Base-by-base conservation (phyloP, 2,329 filamentous ascomycete genomes). In the Ambrosiella cleistominuta region DNA sequence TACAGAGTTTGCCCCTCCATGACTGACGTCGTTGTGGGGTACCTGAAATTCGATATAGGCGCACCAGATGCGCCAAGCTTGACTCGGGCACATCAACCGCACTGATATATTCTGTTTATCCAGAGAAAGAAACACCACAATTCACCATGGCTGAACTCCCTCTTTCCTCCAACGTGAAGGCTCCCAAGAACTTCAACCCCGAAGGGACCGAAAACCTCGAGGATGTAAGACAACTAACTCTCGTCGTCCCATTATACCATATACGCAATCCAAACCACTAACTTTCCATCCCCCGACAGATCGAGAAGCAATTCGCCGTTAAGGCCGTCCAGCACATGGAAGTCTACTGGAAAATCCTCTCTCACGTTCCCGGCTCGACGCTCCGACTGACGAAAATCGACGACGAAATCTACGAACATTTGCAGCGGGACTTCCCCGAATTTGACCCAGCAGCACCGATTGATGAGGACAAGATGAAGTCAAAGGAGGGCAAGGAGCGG, bases 301-400 rank as follows among this genome's bases (percentile, higher is more conserved):
- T 98, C 69, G 93, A 98, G 79, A 95, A 96, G 78, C 93, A 97
- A 71, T 98, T 98, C 67, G 93, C 93, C 37, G 93, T 98, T 66
- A 97, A 97, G 77, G 90, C 85, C 56, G 93, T 97, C 42, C 87
- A 95, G 71, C 93, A 98, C 71, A 88, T 98, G 79, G 81, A 88
- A 67, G 96, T 91, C 54, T 97, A 98, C 78, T 98, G 91, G 91
- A 77, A 83, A 56, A 91, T 98, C 68, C 86, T 98, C 65, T 86
- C 96, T 71, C 88, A 85, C 68, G 81, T 95, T 64, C 87, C 81
- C 65, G 93, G 91, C 64, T 95, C 89, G n/a, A 75, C 83, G 62
- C 77, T 98, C 61, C 86, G 88, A 62, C 80, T 98, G 62, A 98
- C 93, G 62, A 93, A 91, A 74, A 79, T 94, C 66, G 93, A 98